phyloP scores from a whole-genome alignment of 2,329 filamentous ascomycete species.

The Stemphylium vesicarium region DNA sequence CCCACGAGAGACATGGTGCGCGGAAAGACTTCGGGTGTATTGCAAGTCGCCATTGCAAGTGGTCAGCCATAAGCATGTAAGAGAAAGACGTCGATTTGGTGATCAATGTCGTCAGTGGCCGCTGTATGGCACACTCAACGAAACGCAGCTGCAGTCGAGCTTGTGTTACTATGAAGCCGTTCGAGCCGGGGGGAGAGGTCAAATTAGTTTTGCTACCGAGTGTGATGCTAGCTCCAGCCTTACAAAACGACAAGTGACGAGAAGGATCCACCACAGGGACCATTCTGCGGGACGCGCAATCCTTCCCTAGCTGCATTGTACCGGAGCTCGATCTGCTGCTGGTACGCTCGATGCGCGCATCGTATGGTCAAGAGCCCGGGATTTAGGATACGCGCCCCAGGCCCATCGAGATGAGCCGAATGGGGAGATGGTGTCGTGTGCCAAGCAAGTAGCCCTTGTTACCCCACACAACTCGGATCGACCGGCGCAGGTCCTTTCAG shows the following conservation, averaged over 20 bases:
- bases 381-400: slow-evolving; percentile 18
- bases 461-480: slow-evolving; percentile 41
- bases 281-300: slow-evolving; percentile 24
- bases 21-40: neutral
- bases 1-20: neutral
- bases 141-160: too few species aligned
- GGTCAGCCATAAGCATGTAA: too few species aligned
- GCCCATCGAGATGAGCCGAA: slow-evolving; percentile 14
- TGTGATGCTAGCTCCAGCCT: neutral
- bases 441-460: slow-evolving; percentile 31
- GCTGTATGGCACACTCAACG: too few species aligned
- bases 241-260: neutral
- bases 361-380: slow-evolving; percentile 22
- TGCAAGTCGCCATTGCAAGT: too few species aligned
- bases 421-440: slow-evolving; percentile 37
- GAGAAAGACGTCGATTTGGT: too few species aligned
- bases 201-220: neutral
- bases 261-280: neutral
- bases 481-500: slow-evolving; percentile 26
- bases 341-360: slow-evolving; percentile 29
- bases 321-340: slow-evolving; percentile 23
- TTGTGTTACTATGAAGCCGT: too few species aligned
- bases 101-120: too few species aligned
- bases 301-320: slow-evolving; percentile 7
- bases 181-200: too few species aligned